Evolutionary conservation across 2,329 filamentous ascomycete species (phyloP).

Genomic region (Aspergillus sp.): DNA sequence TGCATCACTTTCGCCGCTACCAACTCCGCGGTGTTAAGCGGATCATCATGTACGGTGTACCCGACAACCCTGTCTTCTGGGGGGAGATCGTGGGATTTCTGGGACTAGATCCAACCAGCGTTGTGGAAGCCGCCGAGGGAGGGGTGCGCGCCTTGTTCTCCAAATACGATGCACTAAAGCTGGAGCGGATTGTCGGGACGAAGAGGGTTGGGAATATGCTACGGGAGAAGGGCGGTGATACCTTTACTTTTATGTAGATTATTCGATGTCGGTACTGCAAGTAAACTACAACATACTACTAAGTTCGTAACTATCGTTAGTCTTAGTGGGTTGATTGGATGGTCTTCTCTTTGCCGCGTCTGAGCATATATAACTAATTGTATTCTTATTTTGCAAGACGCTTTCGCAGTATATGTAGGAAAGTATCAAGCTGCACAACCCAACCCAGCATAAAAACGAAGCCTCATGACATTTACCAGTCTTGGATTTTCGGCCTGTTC

Average conservation of each 20-base stretch:
- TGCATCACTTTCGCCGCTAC: slow-evolving; percentile 96
- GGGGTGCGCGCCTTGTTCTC: slow-evolving; percentile 68
- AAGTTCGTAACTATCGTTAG: no score
- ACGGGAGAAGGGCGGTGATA: slow-evolving; percentile 75
- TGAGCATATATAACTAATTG: no score
- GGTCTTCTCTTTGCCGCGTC: no score
- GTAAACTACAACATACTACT: background rate
- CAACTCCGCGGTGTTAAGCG: slow-evolving; percentile 75
- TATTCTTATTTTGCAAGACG: no score
- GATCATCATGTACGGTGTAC: slow-evolving; percentile 86
- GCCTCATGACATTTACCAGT: no score
- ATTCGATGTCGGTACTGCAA: background rate
- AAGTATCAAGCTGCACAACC: no score
- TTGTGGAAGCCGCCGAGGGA: slow-evolving; percentile 60
- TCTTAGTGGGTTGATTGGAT: background rate
- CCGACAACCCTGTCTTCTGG: slow-evolving; percentile 71
- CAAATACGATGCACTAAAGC: slow-evolving; percentile 82
- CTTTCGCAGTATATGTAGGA: no score
- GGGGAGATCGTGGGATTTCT: slow-evolving; percentile 44
- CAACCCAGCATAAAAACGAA: no score
- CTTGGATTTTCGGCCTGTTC: no score
- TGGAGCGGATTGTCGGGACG: slow-evolving; percentile 84
- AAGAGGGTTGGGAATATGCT: slow-evolving; percentile 82
- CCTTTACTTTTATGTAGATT: slow-evolving; percentile 84
- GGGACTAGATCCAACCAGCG: slow-evolving; percentile 42